phyloP scores from a whole-genome alignment of 257 asterid genomes.

The Rauvolfia tetraphylla region DNA sequence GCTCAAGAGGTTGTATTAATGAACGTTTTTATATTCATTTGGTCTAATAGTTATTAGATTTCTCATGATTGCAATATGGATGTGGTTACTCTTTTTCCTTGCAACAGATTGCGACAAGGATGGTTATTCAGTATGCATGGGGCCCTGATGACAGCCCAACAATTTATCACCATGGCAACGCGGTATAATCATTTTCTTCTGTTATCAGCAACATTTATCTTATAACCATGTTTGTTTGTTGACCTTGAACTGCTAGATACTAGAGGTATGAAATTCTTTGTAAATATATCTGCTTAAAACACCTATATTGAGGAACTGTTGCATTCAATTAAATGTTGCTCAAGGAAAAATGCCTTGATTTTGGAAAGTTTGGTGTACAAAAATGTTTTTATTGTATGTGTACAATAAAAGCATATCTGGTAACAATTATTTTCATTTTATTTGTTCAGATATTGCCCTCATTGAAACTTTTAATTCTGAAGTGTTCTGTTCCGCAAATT shows the following conservation, averaged over 20 bases:
- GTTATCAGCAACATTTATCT: neutral
- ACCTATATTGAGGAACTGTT: neutral
- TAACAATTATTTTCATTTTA: too few relatives aligned
- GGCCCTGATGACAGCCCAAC: conserved; percentile 85
- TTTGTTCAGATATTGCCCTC: too few relatives aligned
- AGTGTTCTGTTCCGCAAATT: too few relatives aligned
- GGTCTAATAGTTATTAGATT: neutral
- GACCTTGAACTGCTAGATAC: neutral
- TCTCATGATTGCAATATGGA: conserved; percentile 12
- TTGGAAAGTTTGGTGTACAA: neutral
- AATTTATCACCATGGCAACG: conserved; percentile 77
- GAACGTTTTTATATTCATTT: conserved; percentile 1
- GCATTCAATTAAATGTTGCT: neutral
- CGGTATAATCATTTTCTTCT: conserved; percentile 44
- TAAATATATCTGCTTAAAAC: neutral
- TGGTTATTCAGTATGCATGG: conserved; percentile 98
- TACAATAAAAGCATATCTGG: neutral
- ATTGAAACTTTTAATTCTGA: too few relatives aligned
- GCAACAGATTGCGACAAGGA: conserved; percentile 84
- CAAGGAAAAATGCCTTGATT: neutral
- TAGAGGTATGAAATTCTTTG: neutral
- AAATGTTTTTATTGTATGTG: neutral
- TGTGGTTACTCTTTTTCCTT: conserved; percentile 17
- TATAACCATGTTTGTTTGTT: neutral
- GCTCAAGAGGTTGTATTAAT: conserved; percentile 78